Percentiles rank a stretch among this genome's conserved stretches.
Conservation (phyloP, 2,329 filamentous ascomycete species). For the Samsoniella hepiali region DNA sequence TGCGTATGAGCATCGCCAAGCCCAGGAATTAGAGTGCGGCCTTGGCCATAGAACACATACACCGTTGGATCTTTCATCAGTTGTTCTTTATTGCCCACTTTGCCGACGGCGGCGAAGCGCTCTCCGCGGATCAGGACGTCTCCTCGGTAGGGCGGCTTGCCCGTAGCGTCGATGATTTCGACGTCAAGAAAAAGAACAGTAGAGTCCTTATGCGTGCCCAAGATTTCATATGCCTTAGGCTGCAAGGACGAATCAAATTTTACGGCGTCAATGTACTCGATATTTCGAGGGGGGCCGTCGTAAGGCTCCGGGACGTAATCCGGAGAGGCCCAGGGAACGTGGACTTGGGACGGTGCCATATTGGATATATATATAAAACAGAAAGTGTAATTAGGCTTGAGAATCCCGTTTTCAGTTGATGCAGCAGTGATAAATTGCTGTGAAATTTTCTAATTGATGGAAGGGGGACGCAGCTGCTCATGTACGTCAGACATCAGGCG, state of each 20-base stretch:
- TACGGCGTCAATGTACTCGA: slow-evolving; percentile 16
- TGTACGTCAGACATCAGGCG: not conserved
- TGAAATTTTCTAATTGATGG: too few species aligned
- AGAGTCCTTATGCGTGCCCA: slow-evolving; percentile 16
- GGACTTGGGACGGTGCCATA: not conserved
- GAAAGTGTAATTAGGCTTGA: too few species aligned
- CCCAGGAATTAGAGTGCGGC: slow-evolving; percentile 47
- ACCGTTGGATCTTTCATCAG: slow-evolving; percentile 23
- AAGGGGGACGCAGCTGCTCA: not conserved
- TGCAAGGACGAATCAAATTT: slow-evolving; percentile 15
- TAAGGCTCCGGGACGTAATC: not conserved
- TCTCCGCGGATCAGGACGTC: slow-evolving; percentile 31
- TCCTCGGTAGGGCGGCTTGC: slow-evolving; percentile 28
- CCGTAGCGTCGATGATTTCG: slow-evolving; percentile 32
- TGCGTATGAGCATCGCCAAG: slow-evolving; percentile 48
- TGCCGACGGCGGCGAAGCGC: slow-evolving; percentile 28
- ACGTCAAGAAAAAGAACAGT: slow-evolving; percentile 31
- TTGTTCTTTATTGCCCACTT: slow-evolving; percentile 24
- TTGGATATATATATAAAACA: not conserved
- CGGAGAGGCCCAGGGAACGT: not conserved
- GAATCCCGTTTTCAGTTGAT: too few species aligned
- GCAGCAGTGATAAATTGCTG: too few species aligned
- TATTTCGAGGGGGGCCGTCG: slow-evolving; percentile 8
- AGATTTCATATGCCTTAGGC: slow-evolving; percentile 18
- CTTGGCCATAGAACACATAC: slow-evolving; percentile 15